Evolutionary conservation across 2,329 filamentous ascomycete genomes (phyloP), one percentile per base, ranked within the genome.

Genomic region (Pseudogymnoascus sp.): DNA sequence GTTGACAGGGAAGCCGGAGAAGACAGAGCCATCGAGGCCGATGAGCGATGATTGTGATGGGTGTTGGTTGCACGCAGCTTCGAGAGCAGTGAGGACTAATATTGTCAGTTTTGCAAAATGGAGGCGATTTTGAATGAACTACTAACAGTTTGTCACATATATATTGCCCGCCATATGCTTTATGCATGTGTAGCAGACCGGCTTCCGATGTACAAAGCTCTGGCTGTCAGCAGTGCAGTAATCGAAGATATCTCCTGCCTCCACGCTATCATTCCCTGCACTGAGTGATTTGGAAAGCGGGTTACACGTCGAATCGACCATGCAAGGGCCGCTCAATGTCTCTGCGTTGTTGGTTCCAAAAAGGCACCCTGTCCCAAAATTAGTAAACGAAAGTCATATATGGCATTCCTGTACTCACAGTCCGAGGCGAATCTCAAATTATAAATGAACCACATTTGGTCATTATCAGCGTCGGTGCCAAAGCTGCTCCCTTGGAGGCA

Each of bases 11-110:
- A 61, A 63, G 10, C 40, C 64, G 1, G 70, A 66, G 60, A 74
- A 74, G 3, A 74, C 14, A 8, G 64, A 69, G 7, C 67, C 66
- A 21, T 72, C 62, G 3, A 74, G 47, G 6, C 70, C 69, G n/a
- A 73, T 66, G 1, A 67, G 47, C 1, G 63, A 64, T 5, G 68
- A 67, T 8, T 62, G 45, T 2, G 63, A 42, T n/a, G 85, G 82
- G 64, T 75, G 75, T 66, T 86, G 81, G 62, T 77, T 70, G 68
- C 85, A 87, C 5, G 81, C 84, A 16, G 82, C 83, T 64, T 83
- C 74, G 6, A 87, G 76, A 37, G 81, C 74, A 11, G 75, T 79
- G 45, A 84, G 66, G 66, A 81, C 79, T 81, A 36, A 18, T 34
- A 34, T 18, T 57, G n/a, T 57, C 51, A 57, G 51, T 57, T 34